phyloP scores from a whole-genome alignment of 164 flowering plant genomes.

The Santalum album region DNA sequence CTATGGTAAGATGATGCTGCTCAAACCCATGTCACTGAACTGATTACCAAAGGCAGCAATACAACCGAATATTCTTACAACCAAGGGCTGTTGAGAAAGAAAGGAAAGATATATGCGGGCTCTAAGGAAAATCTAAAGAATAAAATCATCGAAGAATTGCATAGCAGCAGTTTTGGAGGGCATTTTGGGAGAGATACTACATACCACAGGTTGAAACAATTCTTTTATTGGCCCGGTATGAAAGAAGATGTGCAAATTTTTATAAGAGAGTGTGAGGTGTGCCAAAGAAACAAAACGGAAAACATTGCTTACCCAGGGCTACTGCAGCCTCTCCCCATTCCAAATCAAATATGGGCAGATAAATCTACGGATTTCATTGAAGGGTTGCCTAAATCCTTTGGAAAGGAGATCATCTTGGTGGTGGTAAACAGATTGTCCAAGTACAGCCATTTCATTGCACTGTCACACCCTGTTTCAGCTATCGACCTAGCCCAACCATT shows the following conservation, averaged over 20 bases:
- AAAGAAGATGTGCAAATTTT: neutral
- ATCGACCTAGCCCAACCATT: neutral
- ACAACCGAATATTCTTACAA: neutral
- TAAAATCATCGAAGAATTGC: neutral
- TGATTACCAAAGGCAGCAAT: too few species aligned
- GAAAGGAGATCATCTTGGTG: constrained; percentile 2
- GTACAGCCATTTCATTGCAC: constrained; percentile 5
- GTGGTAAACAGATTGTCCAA: constrained; percentile 13
- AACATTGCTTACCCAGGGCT: neutral
- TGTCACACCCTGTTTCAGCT: neutral
- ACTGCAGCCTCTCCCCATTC: constrained; percentile 8
- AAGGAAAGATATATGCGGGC: too few species aligned
- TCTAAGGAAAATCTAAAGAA: too few species aligned
- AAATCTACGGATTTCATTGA: constrained; percentile 10
- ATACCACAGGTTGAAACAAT: neutral
- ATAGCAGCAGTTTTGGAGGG: neutral
- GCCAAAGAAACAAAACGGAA: constrained; percentile 1
- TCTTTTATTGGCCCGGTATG: constrained; percentile 8
- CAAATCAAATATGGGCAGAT: constrained; percentile 1
- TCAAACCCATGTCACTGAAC: too few species aligned
- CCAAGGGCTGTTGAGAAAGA: too few species aligned
- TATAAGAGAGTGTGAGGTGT: neutral
- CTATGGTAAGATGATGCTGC: neutral
- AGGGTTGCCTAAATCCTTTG: constrained; percentile 3
- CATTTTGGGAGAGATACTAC: constrained; percentile 5